phyloP scores from a whole-genome alignment of 2,329 filamentous ascomycete genomes.

The Penicillium sp. region DNA sequence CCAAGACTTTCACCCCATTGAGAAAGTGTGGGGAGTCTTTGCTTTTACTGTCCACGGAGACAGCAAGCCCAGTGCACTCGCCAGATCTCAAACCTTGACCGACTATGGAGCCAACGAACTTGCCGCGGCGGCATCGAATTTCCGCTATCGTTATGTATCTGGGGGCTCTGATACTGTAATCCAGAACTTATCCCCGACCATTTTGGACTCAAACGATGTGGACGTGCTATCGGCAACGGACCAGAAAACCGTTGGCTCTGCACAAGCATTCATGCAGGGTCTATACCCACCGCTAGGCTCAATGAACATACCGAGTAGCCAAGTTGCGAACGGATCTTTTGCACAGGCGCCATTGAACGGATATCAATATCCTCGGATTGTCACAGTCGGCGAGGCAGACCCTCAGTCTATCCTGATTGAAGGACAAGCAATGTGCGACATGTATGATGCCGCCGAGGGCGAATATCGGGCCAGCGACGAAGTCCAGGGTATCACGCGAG shows the following conservation, averaged over 20 bases:
- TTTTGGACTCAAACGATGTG: slow-evolving; percentile 41
- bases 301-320: slow-evolving; percentile 28
- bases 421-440: slow-evolving; percentile 41
- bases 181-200: slow-evolving; percentile 38
- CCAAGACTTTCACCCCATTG: slow-evolving; percentile 18
- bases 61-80: slow-evolving; percentile 41
- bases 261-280: slow-evolving; percentile 55
- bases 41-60: slow-evolving; percentile 50
- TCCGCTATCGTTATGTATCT: slow-evolving; percentile 48
- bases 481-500: slow-evolving; percentile 33
- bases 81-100: slow-evolving; percentile 38
- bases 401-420: slow-evolving; percentile 45
- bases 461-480: slow-evolving; percentile 38
- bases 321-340: slow-evolving; percentile 43
- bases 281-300: slow-evolving; percentile 47
- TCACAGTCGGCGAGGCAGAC: slow-evolving; percentile 39
- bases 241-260: slow-evolving; percentile 44
- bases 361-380: slow-evolving; percentile 50
- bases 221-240: slow-evolving; percentile 42
- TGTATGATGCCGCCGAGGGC: slow-evolving; percentile 29
- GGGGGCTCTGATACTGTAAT: slow-evolving; percentile 31
- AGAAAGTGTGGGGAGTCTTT: slow-evolving; percentile 43
- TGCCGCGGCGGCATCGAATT: slow-evolving; percentile 42
- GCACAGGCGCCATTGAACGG: slow-evolving; percentile 45
- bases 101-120: slow-evolving; percentile 50